Percentiles rank a stretch among this genome's conserved stretches.
Evolutionary conservation across 2,329 filamentous ascomycete species (phyloP).

Genomic region (Apiospora rasikravindrae): DNA sequence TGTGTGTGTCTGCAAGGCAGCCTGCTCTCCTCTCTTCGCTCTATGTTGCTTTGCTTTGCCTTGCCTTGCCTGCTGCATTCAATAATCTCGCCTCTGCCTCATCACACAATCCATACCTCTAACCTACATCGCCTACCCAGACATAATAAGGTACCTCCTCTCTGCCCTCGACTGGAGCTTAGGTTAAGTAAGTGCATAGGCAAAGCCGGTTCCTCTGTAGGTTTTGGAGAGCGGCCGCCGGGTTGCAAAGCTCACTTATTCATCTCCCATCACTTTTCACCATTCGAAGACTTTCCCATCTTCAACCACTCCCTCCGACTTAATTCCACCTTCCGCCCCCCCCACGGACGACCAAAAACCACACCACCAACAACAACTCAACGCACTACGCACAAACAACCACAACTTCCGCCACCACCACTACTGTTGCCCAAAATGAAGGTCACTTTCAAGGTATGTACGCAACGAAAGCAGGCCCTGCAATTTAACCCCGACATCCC

Average conservation of each 20-base stretch:
- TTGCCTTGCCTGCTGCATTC: not conserved
- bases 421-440: slow-evolving; percentile 59
- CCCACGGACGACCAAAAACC: slow-evolving; percentile 1
- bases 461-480: slow-evolving; percentile 7
- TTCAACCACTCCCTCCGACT: slow-evolving; percentile 6
- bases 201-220: not conserved
- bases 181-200: not conserved
- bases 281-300: slow-evolving; percentile 16
- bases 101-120: slow-evolving; percentile 11
- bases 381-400: not conserved
- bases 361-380: not conserved
- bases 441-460: slow-evolving; percentile 69
- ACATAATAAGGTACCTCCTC: not conserved
- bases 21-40: not conserved
- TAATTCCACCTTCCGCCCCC: slow-evolving; percentile 4
- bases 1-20: not conserved
- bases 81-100: not conserved
- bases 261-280: slow-evolving; percentile 4
- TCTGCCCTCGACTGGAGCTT: not conserved
- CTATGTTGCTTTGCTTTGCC: not conserved
- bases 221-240: not conserved
- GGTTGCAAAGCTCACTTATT: not conserved
- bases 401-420: not conserved
- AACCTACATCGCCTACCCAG: not conserved
- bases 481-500: slow-evolving; percentile 21